phyloP scores from a whole-genome alignment of 2,329 filamentous ascomycete species.

The Diaporthe velutina region DNA sequence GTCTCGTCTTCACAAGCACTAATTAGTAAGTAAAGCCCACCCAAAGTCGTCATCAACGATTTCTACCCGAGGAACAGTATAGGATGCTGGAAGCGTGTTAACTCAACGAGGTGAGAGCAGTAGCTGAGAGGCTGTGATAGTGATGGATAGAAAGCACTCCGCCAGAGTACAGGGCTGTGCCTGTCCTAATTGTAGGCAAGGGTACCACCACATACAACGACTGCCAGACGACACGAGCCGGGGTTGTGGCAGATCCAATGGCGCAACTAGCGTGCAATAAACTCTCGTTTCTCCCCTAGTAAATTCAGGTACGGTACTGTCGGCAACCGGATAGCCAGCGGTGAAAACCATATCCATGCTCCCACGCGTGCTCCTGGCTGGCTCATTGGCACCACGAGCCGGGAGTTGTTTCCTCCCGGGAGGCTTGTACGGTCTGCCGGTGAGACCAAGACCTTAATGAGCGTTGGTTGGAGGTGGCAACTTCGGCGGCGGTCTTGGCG shows the following conservation, averaged over 20 bases:
- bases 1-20: not conserved
- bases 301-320: not conserved
- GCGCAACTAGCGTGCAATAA: not conserved
- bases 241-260: too few relatives aligned
- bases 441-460: not conserved
- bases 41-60: not conserved
- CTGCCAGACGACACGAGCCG: not conserved
- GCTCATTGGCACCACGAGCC: not conserved
- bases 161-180: not conserved
- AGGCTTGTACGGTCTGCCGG: not conserved
- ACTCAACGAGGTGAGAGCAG: not conserved
- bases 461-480: not conserved
- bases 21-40: not conserved
- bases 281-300: not conserved
- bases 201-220: too few relatives aligned
- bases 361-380: not conserved
- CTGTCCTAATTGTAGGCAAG: not conserved
- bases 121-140: not conserved
- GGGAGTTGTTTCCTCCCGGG: not conserved
- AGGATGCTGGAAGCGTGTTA: too few relatives aligned
- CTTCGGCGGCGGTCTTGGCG: not conserved
- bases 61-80: not conserved
- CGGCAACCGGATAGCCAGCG: not conserved
- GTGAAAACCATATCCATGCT: not conserved
- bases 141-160: not conserved